Base-by-base conservation (phyloP, 192 early-diverging fungal genomes). In the Coemansia sp. region DNA sequence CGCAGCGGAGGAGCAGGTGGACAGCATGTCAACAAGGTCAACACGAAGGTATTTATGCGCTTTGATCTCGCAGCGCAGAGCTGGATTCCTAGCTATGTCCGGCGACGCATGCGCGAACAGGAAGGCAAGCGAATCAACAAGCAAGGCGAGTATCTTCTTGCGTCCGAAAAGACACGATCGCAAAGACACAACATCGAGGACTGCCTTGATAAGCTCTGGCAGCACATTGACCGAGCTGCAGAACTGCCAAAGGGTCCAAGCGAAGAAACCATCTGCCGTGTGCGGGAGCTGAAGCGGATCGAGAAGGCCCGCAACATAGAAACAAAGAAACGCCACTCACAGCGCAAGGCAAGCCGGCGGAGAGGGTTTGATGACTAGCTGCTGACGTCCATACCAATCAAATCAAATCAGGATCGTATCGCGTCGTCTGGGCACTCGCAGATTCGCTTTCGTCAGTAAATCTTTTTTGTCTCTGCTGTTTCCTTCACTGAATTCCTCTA, bases 11-110 rank as follows among this genome's bases (percentile, higher is more conserved):
- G 92, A 5, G 91, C 94, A 10, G 94, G 94, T 24, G 94, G 94
- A 21, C 92, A 96, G 66, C 94, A 96, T 68, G 94, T 96, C 28
- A 96, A 96, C 83, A 96, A 96, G 85, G 89, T 94, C 21, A 93
- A 88, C 64, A 90, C 91, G 47, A 94, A 96, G 75, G 92, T 90
- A 12, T 88, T 88, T 60, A 84, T 96, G 84, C 83, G 90, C 47
- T 86, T 96, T 58, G 28, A 74, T 7, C 68, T 94, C 26, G 80
- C 82, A 31, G 68, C 87, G 19, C 88, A 88, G 7, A 53, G 63
- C 26, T 93, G 92, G 92, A 76, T 96, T 23, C 94, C 92, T 6
- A 82, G 75, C 54, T 88, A 88, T 44, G 88, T 92, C 6, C 84
- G 85, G 30, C 70, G 72, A 52, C 83, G 83, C 30, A 34, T 95